Evolutionary conservation across 148 eudicot genomes (phyloP).

Genomic region (Rhododendron henanense): DNA sequence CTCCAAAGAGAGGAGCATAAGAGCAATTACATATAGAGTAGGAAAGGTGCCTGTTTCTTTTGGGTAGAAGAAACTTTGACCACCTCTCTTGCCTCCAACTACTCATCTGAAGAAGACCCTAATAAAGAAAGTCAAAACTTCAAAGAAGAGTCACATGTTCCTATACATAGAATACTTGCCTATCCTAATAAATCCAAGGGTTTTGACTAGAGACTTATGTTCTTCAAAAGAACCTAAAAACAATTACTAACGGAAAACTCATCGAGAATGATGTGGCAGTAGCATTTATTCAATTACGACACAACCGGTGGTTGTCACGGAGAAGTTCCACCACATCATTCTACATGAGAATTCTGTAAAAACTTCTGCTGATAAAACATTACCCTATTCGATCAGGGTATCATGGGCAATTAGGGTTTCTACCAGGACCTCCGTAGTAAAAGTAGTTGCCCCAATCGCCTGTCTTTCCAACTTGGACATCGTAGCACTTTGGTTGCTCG

Average conservation of each 20-base stretch:
- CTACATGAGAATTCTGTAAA: neutral
- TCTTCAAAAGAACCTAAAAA: neutral
- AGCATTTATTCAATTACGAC: neutral
- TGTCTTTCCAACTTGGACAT: constrained; percentile 60
- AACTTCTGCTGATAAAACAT: neutral
- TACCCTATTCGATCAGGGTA: neutral
- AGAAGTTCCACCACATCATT: neutral
- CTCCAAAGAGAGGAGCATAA: neutral
- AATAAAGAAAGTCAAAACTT: neutral
- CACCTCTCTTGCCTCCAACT: constrained; percentile 14
- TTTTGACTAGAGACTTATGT: neutral
- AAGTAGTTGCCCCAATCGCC: constrained; percentile 77
- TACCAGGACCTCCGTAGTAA: constrained; percentile 92
- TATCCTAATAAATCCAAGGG: neutral
- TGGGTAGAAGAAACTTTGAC: neutral
- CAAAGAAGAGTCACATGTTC: constrained; percentile 9
- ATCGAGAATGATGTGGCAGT: neutral
- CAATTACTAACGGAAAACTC: neutral
- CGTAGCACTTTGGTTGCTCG: constrained; percentile 73
- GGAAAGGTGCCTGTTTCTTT: constrained; percentile 7
- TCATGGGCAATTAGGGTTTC: constrained; percentile 70
- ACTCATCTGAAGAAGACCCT: neutral
- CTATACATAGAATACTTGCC: neutral
- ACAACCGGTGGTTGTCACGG: neutral
- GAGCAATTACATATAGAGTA: neutral